Conservation (phyloP, 2,329 filamentous ascomycete species). For the Huntiella omanensis region DNA sequence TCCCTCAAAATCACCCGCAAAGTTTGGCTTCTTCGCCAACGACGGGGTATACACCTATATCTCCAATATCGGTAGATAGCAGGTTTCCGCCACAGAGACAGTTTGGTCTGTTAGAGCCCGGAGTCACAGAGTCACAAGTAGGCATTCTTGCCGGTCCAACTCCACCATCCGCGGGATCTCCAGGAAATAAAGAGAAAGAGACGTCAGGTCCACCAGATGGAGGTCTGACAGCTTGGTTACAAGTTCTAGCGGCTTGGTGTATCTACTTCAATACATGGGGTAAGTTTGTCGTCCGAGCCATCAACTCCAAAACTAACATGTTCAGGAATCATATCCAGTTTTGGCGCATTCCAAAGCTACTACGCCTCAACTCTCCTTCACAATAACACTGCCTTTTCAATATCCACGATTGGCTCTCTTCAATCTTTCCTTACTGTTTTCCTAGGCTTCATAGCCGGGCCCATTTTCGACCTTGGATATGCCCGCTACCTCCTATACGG, state of each 20-base stretch:
- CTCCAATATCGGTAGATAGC: not conserved
- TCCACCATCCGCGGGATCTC: not conserved
- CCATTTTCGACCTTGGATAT: conserved; percentile 23
- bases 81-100: not conserved
- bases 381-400: conserved; percentile 14
- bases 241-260: conserved; percentile 19
- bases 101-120: not conserved
- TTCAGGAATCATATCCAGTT: conserved; percentile 13
- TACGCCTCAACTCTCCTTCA: conserved; percentile 17
- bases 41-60: not conserved
- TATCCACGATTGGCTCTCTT: conserved; percentile 21
- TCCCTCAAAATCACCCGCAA: not conserved
- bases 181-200: not conserved
- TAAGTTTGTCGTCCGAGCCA: conserved; percentile 9
- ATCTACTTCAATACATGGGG: conserved; percentile 20
- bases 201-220: conserved; percentile 14
- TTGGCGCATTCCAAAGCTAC: conserved; percentile 20
- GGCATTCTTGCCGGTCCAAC: not conserved
- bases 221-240: conserved; percentile 19
- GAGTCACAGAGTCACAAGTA: not conserved
- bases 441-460: conserved; percentile 20
- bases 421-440: conserved; percentile 22
- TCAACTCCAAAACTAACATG: not conserved
- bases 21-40: not conserved
- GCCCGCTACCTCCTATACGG: conserved; percentile 17